Conservation (phyloP, 176 grass and related monocot genomes). For the Triticum turgidum region DNA sequence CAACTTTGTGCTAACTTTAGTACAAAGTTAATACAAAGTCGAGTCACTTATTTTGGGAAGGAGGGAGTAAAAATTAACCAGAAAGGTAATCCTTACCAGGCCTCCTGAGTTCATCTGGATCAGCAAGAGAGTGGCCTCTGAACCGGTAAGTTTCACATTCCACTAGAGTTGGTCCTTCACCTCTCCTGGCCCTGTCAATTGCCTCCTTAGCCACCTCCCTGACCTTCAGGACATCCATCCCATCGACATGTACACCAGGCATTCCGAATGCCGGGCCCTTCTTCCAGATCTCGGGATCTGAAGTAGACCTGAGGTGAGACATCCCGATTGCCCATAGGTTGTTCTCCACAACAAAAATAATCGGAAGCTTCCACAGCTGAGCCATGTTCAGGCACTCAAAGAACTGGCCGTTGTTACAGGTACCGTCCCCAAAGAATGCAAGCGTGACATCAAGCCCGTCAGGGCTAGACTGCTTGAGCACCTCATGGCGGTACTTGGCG, state of each 20-base stretch:
- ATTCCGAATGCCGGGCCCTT: conserved; percentile 93
- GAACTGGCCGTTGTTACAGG: conserved; percentile 94
- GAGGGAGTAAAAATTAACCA: background rate
- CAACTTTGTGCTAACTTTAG: too few species aligned
- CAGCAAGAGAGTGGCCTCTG: conserved; percentile 83
- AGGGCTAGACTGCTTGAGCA: conserved; percentile 83
- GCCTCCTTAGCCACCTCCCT: conserved; percentile 92
- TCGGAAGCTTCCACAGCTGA: conserved; percentile 95
- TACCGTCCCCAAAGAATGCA: conserved; percentile 96
- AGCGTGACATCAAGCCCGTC: conserved; percentile 81
- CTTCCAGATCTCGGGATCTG: conserved; percentile 92
- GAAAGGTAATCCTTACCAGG: conserved; percentile 50
- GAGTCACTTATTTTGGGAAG: too few species aligned
- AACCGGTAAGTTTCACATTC: conserved; percentile 92
- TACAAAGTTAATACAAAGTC: too few species aligned
- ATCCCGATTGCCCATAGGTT: conserved; percentile 94
- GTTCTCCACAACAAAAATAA: conserved; percentile 98
- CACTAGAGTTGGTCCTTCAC: conserved; percentile 90
- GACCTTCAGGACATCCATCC: conserved; percentile 97
- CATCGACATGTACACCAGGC: conserved; percentile 87
- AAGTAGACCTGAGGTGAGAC: conserved; percentile 79
- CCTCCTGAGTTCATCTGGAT: conserved; percentile 90
- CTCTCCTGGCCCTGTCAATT: conserved; percentile 85
- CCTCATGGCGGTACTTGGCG: conserved; percentile 91
- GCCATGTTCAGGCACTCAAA: conserved; percentile 99